A percentile compares a stretch with the other conserved stretches of the same genome.
Conservation (phyloP, 2,329 filamentous ascomycete genomes). For the Monilinia fructigena region DNA sequence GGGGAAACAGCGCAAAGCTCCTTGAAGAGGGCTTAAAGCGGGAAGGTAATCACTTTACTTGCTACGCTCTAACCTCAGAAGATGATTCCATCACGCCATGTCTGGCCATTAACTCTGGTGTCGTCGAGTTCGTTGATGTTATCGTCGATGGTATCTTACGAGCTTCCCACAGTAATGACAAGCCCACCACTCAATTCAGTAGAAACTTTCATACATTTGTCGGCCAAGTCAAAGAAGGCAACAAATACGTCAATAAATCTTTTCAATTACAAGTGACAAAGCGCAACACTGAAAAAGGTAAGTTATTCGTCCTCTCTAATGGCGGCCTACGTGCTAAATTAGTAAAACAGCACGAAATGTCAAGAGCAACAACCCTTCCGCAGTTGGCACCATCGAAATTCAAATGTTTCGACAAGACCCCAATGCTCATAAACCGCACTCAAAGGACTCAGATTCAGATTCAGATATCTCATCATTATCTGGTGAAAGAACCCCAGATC, state of each 20-base stretch:
- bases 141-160: conserved; percentile 36
- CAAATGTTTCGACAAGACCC: conserved; percentile 23
- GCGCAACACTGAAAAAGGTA: conserved; percentile 24
- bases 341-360: conserved; percentile 11
- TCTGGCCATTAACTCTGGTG: conserved; percentile 18
- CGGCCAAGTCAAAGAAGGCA: conserved; percentile 2
- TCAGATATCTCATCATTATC: conserved; percentile 3
- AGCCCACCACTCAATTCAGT: not conserved
- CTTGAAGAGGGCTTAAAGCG: conserved; percentile 21
- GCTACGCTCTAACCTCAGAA: conserved; percentile 28
- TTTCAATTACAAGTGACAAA: conserved; percentile 26
- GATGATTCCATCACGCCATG: conserved; percentile 26
- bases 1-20: conserved; percentile 2
- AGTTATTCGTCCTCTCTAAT: not conserved
- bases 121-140: conserved; percentile 31
- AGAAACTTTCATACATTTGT: conserved; percentile 11
- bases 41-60: conserved; percentile 24
- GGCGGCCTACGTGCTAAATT: not conserved
- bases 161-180: conserved; percentile 24
- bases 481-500: not conserved
- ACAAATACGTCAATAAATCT: not conserved
- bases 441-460: not conserved
- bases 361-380: conserved; percentile 2
- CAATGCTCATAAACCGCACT: not conserved
- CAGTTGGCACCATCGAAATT: conserved; percentile 23